A percentile compares a stretch with the other conserved stretches of the same genome.
phyloP scores from a whole-genome alignment of 306 rosid genomes.

The Arachis stenosperma region DNA sequence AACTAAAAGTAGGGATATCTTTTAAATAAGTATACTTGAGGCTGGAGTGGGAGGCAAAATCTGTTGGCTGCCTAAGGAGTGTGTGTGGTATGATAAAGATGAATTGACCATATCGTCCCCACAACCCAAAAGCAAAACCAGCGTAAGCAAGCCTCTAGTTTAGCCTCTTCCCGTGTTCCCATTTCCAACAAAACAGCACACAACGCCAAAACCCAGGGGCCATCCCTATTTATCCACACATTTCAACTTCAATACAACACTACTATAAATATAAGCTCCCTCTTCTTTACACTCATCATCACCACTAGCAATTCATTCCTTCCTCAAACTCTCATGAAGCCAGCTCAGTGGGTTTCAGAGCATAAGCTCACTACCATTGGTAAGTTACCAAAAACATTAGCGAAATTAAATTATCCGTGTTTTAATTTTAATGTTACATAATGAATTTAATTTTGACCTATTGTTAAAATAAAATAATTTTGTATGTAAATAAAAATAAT shows the following conservation, averaged over 20 bases:
- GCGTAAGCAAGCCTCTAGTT: constrained; percentile 50
- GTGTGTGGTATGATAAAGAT: not conserved
- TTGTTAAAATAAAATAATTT: no score
- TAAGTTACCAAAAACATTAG: constrained; percentile 26
- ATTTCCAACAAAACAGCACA: constrained; percentile 30
- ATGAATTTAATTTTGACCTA: no score
- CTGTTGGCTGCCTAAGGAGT: constrained; percentile 28
- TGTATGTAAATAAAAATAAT: no score
- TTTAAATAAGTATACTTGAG: no score
- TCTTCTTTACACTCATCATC: constrained; percentile 28
- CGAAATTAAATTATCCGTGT: no score
- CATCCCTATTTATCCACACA: constrained; percentile 18
- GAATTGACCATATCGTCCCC: not conserved
- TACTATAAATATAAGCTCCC: constrained; percentile 36
- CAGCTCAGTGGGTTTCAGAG: constrained; percentile 75
- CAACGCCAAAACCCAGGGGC: constrained; percentile 52
- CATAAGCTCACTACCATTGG: constrained; percentile 85
- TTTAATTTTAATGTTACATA: no score
- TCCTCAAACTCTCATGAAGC: constrained; percentile 53
- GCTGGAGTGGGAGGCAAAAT: not conserved
- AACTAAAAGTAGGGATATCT: no score
- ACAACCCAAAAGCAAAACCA: constrained; percentile 32
- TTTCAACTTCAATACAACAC: constrained; percentile 35
- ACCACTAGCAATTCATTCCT: not conserved
- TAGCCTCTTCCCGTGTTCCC: constrained; percentile 47